Evolutionary conservation across 2,329 filamentous ascomycete species (phyloP).

Genomic region (Sporothrix variecibatus): DNA sequence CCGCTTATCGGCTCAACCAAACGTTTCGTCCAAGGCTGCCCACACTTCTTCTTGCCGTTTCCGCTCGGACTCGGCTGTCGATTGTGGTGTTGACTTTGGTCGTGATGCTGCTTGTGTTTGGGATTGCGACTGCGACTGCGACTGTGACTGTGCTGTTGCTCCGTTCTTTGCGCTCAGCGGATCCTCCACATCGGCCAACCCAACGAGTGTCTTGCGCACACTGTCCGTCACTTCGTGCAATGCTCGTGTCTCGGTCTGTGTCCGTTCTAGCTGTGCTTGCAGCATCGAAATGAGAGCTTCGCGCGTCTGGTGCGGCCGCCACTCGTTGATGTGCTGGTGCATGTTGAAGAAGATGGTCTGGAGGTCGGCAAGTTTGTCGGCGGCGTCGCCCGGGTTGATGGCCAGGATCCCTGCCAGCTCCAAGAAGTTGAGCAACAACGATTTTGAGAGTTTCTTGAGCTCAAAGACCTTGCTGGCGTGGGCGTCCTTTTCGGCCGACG

Average conservation of each 20-base stretch:
- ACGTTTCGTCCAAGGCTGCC: conserved; percentile 46
- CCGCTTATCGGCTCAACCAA: conserved; percentile 42
- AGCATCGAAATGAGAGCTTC: conserved; percentile 86
- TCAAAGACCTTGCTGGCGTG: conserved; percentile 66
- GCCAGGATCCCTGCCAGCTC: conserved; percentile 75
- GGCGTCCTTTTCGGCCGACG: conserved; percentile 43
- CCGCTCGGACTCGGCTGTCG: not conserved
- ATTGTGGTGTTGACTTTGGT: not conserved
- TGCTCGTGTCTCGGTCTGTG: conserved; percentile 70
- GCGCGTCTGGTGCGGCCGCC: conserved; percentile 86
- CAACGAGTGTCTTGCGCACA: conserved; percentile 71
- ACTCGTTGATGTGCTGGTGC: conserved; percentile 91
- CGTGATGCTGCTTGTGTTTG: not conserved
- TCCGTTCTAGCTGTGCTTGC: conserved; percentile 77
- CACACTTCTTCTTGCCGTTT: conserved; percentile 41
- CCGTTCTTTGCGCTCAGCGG: conserved; percentile 22
- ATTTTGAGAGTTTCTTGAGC: conserved; percentile 78
- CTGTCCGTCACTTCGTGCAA: conserved; percentile 69
- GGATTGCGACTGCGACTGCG: not conserved
- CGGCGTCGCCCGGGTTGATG: conserved; percentile 63
- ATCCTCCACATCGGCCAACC: conserved; percentile 58
- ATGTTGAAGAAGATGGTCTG: conserved; percentile 85
- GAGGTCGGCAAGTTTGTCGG: conserved; percentile 74
- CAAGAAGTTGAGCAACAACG: conserved; percentile 83
- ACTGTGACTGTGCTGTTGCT: not conserved